These are phyloP conservation scores for Pyronema omphalodes DNA, from an alignment of 495 filamentous ascomycete species.

Conservation along the genomic window DNA sequence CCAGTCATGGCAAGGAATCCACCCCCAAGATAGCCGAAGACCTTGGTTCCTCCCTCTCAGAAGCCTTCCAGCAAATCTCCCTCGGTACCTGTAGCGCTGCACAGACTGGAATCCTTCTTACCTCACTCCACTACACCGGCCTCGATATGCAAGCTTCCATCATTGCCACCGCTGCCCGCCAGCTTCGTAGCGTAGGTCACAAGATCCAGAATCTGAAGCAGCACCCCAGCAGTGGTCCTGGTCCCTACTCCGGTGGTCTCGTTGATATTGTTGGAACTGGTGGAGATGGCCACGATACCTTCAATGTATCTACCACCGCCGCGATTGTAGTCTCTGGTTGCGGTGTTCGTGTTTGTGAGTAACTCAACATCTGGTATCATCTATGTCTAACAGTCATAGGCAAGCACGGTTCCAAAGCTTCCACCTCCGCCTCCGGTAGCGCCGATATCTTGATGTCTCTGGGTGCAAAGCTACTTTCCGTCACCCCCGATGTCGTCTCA, in stretches of 20 bases:
- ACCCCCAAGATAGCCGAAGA: slow-evolving; percentile 45
- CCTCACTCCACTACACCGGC: slow-evolving; percentile 71
- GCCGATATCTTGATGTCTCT: slow-evolving; percentile 73
- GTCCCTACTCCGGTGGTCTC: slow-evolving; percentile 31
- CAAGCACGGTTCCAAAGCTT: slow-evolving; percentile 94
- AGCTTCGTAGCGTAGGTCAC: slow-evolving; percentile 34
- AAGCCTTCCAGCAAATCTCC: slow-evolving; percentile 79
- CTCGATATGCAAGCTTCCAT: slow-evolving; percentile 18
- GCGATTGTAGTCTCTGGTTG: slow-evolving; percentile 81
- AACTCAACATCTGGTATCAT: slow-evolving; percentile 57
- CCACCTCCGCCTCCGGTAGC: slow-evolving; percentile 80
- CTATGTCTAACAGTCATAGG: slow-evolving; percentile 36
- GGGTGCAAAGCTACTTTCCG: slow-evolving; percentile 51
- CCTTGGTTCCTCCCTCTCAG: slow-evolving; percentile 48
- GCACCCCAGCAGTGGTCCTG: slow-evolving; percentile 8
- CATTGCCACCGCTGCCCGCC: slow-evolving; percentile 32
- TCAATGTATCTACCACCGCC: slow-evolving; percentile 90
- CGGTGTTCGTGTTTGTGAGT: slow-evolving; percentile 85
- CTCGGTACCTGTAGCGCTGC: slow-evolving; percentile 62
- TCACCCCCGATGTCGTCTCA: slow-evolving; percentile 49
- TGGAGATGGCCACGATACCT: slow-evolving; percentile 88
- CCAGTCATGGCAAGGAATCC: no score
- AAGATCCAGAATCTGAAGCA: slow-evolving; percentile 5
- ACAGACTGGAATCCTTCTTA: slow-evolving; percentile 69
- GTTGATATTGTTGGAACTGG: slow-evolving; percentile 91